phyloP scores from a whole-genome alignment of 495 filamentous ascomycete species.

The Bacidia gigantensis region DNA sequence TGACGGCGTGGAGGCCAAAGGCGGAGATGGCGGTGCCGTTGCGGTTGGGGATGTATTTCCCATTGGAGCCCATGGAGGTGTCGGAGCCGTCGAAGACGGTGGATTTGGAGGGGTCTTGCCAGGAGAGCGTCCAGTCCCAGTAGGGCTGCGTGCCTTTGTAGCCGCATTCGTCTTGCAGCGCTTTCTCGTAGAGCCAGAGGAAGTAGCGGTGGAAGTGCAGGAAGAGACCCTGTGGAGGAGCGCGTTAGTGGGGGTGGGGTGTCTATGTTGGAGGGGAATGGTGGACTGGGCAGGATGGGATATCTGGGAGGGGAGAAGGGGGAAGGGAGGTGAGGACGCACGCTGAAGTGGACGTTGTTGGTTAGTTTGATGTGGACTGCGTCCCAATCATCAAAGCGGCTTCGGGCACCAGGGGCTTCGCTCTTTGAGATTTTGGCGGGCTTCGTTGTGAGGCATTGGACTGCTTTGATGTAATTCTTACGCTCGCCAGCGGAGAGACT shows the following conservation, averaged over 20 bases:
- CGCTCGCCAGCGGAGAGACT: slow-evolving; percentile 23
- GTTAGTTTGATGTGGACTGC: slow-evolving; percentile 39
- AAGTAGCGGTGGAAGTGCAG: slow-evolving; percentile 62
- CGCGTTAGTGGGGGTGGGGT: neutral
- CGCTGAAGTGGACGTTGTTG: neutral
- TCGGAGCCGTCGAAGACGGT: slow-evolving; percentile 50
- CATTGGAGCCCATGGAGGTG: slow-evolving; percentile 50
- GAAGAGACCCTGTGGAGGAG: slow-evolving; percentile 39
- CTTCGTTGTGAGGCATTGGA: slow-evolving; percentile 33
- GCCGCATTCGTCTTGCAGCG: slow-evolving; percentile 55
- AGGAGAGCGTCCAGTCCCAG: slow-evolving; percentile 51
- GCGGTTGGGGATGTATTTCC: slow-evolving; percentile 29
- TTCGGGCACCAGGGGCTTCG: slow-evolving; percentile 35
- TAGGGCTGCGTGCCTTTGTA: slow-evolving; percentile 50
- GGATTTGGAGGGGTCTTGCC: slow-evolving; percentile 36
- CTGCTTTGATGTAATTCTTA: slow-evolving; percentile 33
- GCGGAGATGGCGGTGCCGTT: slow-evolving; percentile 15
- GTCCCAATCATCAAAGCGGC: slow-evolving; percentile 40
- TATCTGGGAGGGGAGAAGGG: neutral
- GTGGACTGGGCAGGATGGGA: no score
- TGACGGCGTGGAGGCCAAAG: slow-evolving; percentile 12
- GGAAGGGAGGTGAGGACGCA: neutral
- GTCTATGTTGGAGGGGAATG: no score
- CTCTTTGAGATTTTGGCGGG: slow-evolving; percentile 27
- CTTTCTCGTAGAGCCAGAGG: slow-evolving; percentile 48